phyloP scores from a whole-genome alignment of 768 basidiomycete genomes.

The Trametes cubensis region DNA sequence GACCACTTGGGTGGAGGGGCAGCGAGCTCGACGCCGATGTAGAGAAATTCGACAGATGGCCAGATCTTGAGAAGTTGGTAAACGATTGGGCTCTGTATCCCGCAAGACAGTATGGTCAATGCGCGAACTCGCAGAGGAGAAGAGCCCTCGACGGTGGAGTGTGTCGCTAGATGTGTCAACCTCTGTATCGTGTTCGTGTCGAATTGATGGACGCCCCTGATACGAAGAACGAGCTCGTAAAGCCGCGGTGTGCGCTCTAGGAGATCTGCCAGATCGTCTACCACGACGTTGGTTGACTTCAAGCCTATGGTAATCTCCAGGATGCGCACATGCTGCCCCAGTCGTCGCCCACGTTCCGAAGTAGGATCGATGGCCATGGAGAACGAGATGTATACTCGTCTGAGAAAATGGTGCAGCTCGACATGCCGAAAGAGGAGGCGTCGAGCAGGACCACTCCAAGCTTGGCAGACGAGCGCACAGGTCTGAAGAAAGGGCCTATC shows the following conservation, averaged over 20 bases:
- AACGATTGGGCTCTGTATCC: constrained; percentile 46
- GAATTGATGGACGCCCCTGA: constrained; percentile 35
- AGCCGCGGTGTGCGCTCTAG: constrained; percentile 34
- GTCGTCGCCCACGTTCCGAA: constrained; percentile 7
- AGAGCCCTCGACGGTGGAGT: constrained; percentile 1
- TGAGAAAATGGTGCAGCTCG: neutral
- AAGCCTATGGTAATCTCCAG: constrained; percentile 21
- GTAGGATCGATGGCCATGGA: constrained; percentile 15
- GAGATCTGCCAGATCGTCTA: constrained; percentile 26
- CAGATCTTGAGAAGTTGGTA: constrained; percentile 46
- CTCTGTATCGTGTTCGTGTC: constrained; percentile 23
- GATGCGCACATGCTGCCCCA: constrained; percentile 25
- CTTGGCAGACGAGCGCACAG: constrained; percentile 26
- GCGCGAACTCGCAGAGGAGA: constrained; percentile 33
- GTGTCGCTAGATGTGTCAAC: constrained; percentile 31
- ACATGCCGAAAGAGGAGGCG: constrained; percentile 29
- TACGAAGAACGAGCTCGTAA: constrained; percentile 39
- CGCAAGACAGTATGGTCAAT: constrained; percentile 37
- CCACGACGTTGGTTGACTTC: neutral
- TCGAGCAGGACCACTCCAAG: constrained; percentile 29
- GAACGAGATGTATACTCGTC: neutral
- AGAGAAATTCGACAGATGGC: constrained; percentile 42
- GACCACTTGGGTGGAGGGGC: constrained; percentile 35
- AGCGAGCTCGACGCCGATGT: constrained; percentile 41
- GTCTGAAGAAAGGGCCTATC: constrained; percentile 27